phyloP scores from a whole-genome alignment of 1,284 basidiomycete genomes.

The Papiliotrema fonsecae region DNA sequence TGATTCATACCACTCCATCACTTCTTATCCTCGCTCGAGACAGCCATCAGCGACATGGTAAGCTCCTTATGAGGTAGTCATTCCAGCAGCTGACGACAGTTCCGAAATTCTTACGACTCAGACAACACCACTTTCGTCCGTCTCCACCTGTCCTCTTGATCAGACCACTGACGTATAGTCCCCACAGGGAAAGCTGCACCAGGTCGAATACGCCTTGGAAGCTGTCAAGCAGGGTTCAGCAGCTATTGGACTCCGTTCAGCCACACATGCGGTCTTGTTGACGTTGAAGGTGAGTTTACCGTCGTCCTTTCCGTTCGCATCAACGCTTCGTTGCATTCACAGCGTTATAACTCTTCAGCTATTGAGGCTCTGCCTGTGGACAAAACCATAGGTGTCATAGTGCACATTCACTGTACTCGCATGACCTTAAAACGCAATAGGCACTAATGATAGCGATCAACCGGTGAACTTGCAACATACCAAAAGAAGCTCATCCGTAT shows the following conservation, averaged over 20 bases:
- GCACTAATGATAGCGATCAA: conserved; percentile 74
- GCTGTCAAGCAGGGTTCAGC: conserved; percentile 99
- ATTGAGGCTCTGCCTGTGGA: too few relatives aligned
- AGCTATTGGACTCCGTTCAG: conserved; percentile 89
- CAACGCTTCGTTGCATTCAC: background rate
- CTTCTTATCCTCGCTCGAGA: background rate
- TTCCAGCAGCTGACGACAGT: conserved; percentile 52
- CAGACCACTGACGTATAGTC: conserved; percentile 23
- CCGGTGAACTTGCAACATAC: conserved; percentile 94
- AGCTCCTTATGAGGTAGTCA: background rate
- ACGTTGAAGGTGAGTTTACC: conserved; percentile 72
- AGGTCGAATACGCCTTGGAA: conserved; percentile 99
- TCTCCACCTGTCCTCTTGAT: background rate
- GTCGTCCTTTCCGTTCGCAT: background rate
- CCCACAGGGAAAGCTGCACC: conserved; percentile 52
- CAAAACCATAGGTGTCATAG: too few relatives aligned
- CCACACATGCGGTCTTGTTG: conserved; percentile 89
- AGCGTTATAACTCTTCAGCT: too few relatives aligned
- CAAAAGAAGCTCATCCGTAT: conserved; percentile 99
- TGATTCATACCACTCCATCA: background rate
- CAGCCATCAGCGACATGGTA: background rate
- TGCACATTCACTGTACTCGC: too few relatives aligned
- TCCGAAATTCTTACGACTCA: conserved; percentile 91
- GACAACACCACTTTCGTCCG: conserved; percentile 84
- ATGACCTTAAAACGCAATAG: too few relatives aligned